Conservation (phyloP, 768 basidiomycete species). For the Rhizopogon vesiculosus region DNA sequence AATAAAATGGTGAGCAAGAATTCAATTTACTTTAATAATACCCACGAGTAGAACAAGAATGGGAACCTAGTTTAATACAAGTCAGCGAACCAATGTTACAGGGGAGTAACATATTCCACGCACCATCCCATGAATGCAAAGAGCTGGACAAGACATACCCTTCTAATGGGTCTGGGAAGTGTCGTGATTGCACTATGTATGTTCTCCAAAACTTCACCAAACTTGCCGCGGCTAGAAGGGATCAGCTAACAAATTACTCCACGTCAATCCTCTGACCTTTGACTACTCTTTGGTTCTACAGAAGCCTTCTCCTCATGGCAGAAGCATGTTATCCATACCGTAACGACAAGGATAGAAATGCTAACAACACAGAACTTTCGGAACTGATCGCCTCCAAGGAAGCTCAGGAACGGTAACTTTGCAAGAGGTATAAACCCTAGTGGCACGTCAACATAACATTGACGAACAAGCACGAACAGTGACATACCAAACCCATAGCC, state of each 20-base stretch:
- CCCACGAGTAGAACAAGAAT: conserved; percentile 88
- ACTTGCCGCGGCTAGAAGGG: conserved; percentile 36
- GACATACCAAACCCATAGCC: conserved; percentile 85
- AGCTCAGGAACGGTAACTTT: conserved; percentile 66
- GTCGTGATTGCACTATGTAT: conserved; percentile 69
- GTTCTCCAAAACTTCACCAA: conserved; percentile 72
- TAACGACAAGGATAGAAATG: conserved; percentile 69
- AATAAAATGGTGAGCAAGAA: conserved; percentile 2
- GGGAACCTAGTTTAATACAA: conserved; percentile 63
- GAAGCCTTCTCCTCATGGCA: conserved; percentile 79
- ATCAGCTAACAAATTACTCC: neutral
- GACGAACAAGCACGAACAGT: neutral
- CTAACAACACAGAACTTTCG: conserved; percentile 91
- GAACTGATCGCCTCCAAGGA: conserved; percentile 90
- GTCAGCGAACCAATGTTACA: conserved; percentile 3
- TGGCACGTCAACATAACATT: conserved; percentile 5
- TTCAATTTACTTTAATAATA: conserved; percentile 2
- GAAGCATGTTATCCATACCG: conserved; percentile 86
- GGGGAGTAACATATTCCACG: conserved; percentile 15
- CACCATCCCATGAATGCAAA: conserved; percentile 98
- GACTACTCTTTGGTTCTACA: conserved; percentile 33
- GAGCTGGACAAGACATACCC: conserved; percentile 90
- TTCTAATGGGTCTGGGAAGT: conserved; percentile 78
- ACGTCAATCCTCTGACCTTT: neutral
- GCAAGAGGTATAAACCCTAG: conserved; percentile 87